Evolutionary conservation across 345 rosid genomes (phyloP), one percentile per base, ranked within the genome.

Genomic region (Populus euphratica): DNA sequence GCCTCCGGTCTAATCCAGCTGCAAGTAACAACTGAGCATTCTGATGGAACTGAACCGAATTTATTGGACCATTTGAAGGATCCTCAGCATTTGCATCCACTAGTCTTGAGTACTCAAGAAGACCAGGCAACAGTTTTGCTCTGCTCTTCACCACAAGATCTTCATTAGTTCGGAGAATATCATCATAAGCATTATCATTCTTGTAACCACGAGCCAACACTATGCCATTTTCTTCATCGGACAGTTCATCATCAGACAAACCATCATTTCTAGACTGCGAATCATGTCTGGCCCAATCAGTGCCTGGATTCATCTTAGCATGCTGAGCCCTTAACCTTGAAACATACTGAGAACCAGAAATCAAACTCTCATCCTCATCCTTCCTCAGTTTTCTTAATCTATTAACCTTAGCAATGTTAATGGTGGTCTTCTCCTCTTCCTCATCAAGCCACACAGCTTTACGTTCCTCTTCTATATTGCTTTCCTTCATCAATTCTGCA

Each of bases 381-480:
- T 92, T 91, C 83, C 97, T 86, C 78, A 96, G 87, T 85, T 96
- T 96, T 84, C 98, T 93, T 82, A 96, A 76, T 75, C 99, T 89
- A 73, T 88, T 96, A 50, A 86, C 91, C 36, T 73, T 80, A 56
- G 91, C 87, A 67, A 93, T 92, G 72, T 93, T 82, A 43, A 96
- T 59, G 23, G 52, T 81, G 6, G 89, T 68, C 67, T 81, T 76
- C 72, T 85, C 89, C 87, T 96, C 98, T 85, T 96, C 99, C 65
- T 96, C 97, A 78, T 96, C 99, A 52, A 88, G 92, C 98, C 99
- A 96, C 2, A 78, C 97, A 68, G 98, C 87, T 80, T 87, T 85
- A 79, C 87, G 88, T 73, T 74, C 85, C 76, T 83, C 90, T 59
- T 81, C 93, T 43, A 73, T 87, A 50, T 84, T 77, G 61, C 78